Conservation (phyloP, 2,329 filamentous ascomycete species). For the Capronia coronata region DNA sequence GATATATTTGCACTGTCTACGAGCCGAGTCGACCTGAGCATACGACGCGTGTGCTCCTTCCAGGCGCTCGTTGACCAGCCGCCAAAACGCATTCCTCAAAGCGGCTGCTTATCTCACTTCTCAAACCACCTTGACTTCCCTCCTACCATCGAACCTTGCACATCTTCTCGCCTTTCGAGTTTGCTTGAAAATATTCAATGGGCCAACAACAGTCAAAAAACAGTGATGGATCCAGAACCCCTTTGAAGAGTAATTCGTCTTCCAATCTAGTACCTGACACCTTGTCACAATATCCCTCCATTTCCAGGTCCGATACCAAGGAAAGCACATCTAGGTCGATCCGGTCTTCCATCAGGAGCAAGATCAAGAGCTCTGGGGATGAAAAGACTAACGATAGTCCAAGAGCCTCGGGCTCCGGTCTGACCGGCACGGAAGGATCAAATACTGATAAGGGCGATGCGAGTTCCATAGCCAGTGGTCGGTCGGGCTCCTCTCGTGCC, state of each 20-base stretch:
- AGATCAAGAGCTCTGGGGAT: slow-evolving; percentile 63
- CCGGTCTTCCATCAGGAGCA: slow-evolving; percentile 71
- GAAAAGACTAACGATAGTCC: slow-evolving; percentile 60
- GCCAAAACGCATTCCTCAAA: slow-evolving; percentile 32
- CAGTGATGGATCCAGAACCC: slow-evolving; percentile 48
- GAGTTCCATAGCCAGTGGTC: slow-evolving; percentile 60
- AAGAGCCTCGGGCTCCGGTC: slow-evolving; percentile 60
- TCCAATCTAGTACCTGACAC: slow-evolving; percentile 44
- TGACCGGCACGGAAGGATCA: slow-evolving; percentile 55
- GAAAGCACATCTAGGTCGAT: slow-evolving; percentile 77
- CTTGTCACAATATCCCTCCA: slow-evolving; percentile 82
- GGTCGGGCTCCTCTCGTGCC: slow-evolving; percentile 32
- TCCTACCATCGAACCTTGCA: slow-evolving; percentile 10
- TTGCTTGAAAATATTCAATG: slow-evolving; percentile 35
- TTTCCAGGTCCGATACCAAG: slow-evolving; percentile 86
- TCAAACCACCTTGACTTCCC: slow-evolving; percentile 33
- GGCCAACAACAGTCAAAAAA: slow-evolving; percentile 49
- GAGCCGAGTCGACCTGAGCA: slow-evolving; percentile 18
- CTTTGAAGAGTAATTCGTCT: slow-evolving; percentile 36
- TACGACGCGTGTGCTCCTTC: slow-evolving; percentile 23
- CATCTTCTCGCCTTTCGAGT: not conserved
- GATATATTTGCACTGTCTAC: not conserved
- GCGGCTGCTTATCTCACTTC: slow-evolving; percentile 32
- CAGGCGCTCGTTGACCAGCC: slow-evolving; percentile 18
- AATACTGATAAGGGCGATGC: slow-evolving; percentile 62